A percentile compares a stretch with the other conserved stretches of the same genome.
These are phyloP conservation scores for Candida suzukii DNA, from an alignment of 805 yeast species.

Conservation along the genomic window DNA sequence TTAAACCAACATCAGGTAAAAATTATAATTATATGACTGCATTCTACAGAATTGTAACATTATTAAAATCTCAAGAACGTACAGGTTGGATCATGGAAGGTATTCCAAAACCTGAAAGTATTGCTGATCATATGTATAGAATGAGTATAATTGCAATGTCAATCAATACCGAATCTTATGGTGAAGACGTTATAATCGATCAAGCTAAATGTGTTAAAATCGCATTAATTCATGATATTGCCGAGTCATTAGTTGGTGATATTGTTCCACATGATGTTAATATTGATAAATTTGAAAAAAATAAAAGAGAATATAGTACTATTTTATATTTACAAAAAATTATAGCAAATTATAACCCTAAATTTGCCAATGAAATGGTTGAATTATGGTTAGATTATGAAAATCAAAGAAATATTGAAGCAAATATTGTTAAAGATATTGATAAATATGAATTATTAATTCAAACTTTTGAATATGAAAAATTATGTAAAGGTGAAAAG, in stretches of 20 bases:
- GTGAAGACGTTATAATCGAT: conserved; percentile 29
- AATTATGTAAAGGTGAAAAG: conserved; percentile 44
- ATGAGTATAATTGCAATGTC: conserved; percentile 81
- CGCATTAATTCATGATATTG: conserved; percentile 88
- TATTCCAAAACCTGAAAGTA: conserved; percentile 53
- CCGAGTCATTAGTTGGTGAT: conserved; percentile 92
- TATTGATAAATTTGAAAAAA: conserved; percentile 74
- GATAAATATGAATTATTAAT: conserved; percentile 85
- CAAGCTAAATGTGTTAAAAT: conserved; percentile 71
- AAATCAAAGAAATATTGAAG: conserved; percentile 72
- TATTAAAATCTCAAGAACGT: conserved; percentile 71
- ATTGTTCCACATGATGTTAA: conserved; percentile 71
- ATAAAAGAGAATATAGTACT: conserved; percentile 69
- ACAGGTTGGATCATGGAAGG: conserved; percentile 91
- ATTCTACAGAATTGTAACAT: conserved; percentile 53
- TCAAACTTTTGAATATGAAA: conserved; percentile 82
- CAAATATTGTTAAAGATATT: conserved; percentile 85
- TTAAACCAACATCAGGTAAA: conserved; percentile 10
- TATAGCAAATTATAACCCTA: conserved; percentile 55
- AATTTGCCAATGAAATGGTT: conserved; percentile 56
- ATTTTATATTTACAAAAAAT: conserved; percentile 58
- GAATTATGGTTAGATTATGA: conserved; percentile 88
- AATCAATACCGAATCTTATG: conserved; percentile 30
- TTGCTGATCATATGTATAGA: conserved; percentile 94
- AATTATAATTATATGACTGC: conserved; percentile 23